Conservation (phyloP, 495 filamentous ascomycete species). For the Cercophora sp. region DNA sequence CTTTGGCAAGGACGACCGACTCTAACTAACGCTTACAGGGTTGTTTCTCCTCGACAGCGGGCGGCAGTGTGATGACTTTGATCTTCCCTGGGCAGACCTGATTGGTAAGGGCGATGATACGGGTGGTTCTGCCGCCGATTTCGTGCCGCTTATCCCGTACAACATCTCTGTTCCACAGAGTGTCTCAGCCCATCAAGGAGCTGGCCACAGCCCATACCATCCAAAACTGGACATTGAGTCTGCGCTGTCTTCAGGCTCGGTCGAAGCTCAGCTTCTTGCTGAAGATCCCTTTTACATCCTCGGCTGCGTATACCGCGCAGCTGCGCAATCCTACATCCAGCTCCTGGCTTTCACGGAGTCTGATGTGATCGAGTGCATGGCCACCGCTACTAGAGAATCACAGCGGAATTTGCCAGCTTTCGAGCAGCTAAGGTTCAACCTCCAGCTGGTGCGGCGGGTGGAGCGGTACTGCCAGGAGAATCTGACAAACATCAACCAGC, state of each 20-base stretch:
- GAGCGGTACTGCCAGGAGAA: background rate
- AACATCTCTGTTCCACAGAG: background rate
- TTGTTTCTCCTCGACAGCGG: background rate
- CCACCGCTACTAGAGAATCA: background rate
- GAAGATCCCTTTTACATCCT: conserved; percentile 3
- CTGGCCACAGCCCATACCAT: background rate
- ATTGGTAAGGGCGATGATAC: background rate
- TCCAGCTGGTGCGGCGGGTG: background rate
- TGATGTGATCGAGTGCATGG: background rate
- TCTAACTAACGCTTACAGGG: background rate
- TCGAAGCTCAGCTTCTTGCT: background rate
- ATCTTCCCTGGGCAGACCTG: background rate
- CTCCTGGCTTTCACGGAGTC: background rate
- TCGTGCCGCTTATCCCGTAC: background rate
- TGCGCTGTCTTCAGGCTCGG: background rate
- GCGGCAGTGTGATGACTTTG: background rate
- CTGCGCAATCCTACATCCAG: background rate
- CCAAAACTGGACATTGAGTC: background rate
- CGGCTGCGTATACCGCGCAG: background rate
- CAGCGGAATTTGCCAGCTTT: background rate
- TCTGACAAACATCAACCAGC: background rate
- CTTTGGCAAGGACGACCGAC: background rate
- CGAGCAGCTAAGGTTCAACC: background rate
- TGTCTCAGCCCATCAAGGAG: background rate
- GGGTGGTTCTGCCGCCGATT: background rate